These are phyloP conservation scores for Nitzschia putrida DNA, from an alignment of 108 stramenopile genomes.

Conservation along the genomic window DNA sequence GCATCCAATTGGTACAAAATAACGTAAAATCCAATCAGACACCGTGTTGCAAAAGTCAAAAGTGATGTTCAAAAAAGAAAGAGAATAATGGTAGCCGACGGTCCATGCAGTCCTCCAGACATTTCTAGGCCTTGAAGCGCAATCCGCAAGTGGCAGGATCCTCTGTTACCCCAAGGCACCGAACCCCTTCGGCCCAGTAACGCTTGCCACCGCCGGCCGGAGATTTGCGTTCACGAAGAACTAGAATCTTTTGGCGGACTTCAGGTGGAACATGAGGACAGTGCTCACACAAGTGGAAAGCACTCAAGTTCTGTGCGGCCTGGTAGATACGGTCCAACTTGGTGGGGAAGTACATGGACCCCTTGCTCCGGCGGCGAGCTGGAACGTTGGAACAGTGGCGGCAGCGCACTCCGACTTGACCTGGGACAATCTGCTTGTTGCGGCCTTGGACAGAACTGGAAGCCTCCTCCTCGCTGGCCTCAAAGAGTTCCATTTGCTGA, in stretches of 20 bases:
- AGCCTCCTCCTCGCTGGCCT: conserved; percentile 51
- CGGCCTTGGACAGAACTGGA: conserved; percentile 50
- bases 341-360: conserved; percentile 31
- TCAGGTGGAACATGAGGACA: conserved; percentile 40
- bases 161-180: conserved; percentile 36
- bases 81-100: too few relatives aligned
- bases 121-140: not conserved
- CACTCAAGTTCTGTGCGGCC: conserved; percentile 50
- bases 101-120: too few relatives aligned
- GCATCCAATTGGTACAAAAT: too few relatives aligned
- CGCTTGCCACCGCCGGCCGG: conserved; percentile 74
- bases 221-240: conserved; percentile 47
- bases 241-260: conserved; percentile 34
- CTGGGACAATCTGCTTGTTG: conserved; percentile 49
- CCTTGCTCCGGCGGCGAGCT: conserved; percentile 25
- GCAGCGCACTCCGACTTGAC: conserved; percentile 68
- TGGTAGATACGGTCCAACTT: conserved; percentile 52
- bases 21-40: too few relatives aligned
- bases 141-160: conserved; percentile 9
- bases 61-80: too few relatives aligned
- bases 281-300: conserved; percentile 31
- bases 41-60: too few relatives aligned
- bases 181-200: conserved; percentile 69
- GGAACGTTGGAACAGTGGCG: conserved; percentile 49
- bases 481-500: conserved; percentile 62